Evolutionary conservation across 1,284 basidiomycete genomes (phyloP).

Genomic region (Peniophora sp.): DNA sequence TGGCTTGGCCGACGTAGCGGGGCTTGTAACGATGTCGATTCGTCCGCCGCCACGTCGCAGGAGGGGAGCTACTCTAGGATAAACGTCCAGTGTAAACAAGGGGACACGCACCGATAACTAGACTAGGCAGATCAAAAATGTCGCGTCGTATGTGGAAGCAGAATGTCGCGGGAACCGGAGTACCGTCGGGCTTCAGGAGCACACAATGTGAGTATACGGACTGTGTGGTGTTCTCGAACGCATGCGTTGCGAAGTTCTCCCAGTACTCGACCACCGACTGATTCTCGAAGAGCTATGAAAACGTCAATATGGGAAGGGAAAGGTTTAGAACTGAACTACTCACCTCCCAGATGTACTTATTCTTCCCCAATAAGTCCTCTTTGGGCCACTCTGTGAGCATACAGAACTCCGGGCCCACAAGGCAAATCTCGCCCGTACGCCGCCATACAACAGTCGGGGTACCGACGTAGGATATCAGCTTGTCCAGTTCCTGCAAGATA

Average conservation of each 20-base stretch:
- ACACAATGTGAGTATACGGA: conserved; percentile 91
- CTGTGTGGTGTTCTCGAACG: conserved; percentile 92
- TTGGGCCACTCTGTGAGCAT: conserved; percentile 87
- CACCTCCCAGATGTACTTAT: conserved; percentile 90
- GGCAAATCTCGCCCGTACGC: conserved; percentile 93
- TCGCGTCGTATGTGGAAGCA: conserved; percentile 91
- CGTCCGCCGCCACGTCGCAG: not conserved
- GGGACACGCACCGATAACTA: conserved; percentile 63
- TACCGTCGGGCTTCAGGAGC: conserved; percentile 75
- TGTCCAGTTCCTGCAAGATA: conserved; percentile 77
- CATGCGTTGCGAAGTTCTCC: conserved; percentile 91
- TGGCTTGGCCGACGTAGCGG: conserved; percentile 5
- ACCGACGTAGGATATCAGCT: conserved; percentile 93
- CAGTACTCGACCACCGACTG: conserved; percentile 90
- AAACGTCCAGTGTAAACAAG: not conserved
- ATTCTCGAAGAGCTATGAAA: conserved; percentile 72
- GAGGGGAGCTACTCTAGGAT: not conserved
- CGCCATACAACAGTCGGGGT: conserved; percentile 99
- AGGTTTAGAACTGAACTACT: conserved; percentile 12
- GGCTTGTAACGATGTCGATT: not conserved
- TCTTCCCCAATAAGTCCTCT: conserved; percentile 72
- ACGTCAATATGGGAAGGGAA: not conserved
- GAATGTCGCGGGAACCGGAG: conserved; percentile 80
- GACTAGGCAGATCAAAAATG: conserved; percentile 80
- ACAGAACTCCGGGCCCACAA: conserved; percentile 94